phyloP scores from a whole-genome alignment of 148 eudicot species.

The Camellia lanceoleosa region DNA sequence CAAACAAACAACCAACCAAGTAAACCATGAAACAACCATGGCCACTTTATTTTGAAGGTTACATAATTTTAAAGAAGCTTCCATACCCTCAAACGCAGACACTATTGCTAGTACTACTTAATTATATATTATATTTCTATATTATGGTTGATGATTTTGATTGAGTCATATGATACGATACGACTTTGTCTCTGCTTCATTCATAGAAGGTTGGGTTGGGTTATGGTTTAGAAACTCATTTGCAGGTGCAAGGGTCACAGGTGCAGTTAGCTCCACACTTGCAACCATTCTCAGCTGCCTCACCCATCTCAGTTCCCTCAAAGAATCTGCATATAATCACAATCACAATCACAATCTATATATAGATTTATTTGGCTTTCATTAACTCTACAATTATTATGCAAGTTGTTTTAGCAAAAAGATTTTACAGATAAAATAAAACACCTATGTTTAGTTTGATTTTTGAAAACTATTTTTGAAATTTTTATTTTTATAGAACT shows the following conservation, averaged over 20 bases:
- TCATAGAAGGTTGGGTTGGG: too few relatives aligned
- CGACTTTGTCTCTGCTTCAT: not conserved
- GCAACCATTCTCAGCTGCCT: conserved; percentile 61
- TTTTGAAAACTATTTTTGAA: too few relatives aligned
- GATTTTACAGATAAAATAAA: too few relatives aligned
- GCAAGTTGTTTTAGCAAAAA: too few relatives aligned
- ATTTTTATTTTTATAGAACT: too few relatives aligned
- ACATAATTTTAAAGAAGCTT: not conserved
- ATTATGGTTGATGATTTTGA: conserved; percentile 1
- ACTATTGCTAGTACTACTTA: not conserved
- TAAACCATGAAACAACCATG: conserved; percentile 7
- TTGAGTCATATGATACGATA: not conserved
- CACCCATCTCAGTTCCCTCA: conserved; percentile 53
- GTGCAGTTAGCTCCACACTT: conserved; percentile 70
- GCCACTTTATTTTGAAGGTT: not conserved
- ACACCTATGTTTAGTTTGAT: too few relatives aligned
- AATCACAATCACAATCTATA: not conserved
- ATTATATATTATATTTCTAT: too few relatives aligned
- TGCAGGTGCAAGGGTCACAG: conserved; percentile 79
- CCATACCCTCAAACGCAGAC: not conserved
- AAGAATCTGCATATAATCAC: conserved; percentile 12
- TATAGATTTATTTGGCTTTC: not conserved
- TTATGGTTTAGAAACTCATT: conserved; percentile 26
- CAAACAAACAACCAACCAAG: not conserved
- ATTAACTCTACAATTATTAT: too few relatives aligned